Base-by-base conservation (phyloP, 345 rosid genomes). In the Dimocarpus longan region DNA sequence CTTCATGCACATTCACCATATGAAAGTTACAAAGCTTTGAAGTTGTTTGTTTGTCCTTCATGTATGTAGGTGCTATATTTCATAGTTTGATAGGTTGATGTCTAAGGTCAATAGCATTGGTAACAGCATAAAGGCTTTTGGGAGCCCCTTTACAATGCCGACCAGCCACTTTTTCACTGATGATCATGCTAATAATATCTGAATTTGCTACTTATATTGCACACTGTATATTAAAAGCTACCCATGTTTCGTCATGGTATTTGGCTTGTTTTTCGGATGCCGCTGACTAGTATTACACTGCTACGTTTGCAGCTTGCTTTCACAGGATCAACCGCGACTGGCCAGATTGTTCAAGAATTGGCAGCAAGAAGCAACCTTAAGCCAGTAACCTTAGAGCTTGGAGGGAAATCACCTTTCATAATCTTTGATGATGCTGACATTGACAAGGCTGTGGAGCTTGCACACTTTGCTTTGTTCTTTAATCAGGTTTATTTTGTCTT, bases 351-450 rank as follows among this genome's bases (percentile, higher is more conserved):
- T 71, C 97, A 91, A 57, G 90, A 88, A 76, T 77, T 96, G 68
- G 95, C 97, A 56, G 94, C 99, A 57, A 92, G 80, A 81, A 94
- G 98, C 91, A 96, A 96, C 82, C 96, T 96, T 69, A 95, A 95
- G 85, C 92, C 99, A 10, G 99, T 93, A 52, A 95, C 97, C 13
- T 77, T 95, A 44, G 98, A 95, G 85, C 99, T 95, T 48, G 99
- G 99, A 70, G 99, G 99, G 63, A 95, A 95, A 85, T 95, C 98
- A 37, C 98, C 99, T 24, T 91, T 96, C 85, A 90, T 96, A 21
- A 85, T 96, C 54, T 96, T 92, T 1, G 97, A 92, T 75, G 99
- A 96, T 85, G 98, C 99, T 76, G 93, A 96, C 64, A 7, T 96
- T 5, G 91, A 96, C 77, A 76, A 90, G 74, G 97, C 98, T 66